Conservation (phyloP, 1,284 basidiomycete genomes). For the Inonotus hispidus region DNA sequence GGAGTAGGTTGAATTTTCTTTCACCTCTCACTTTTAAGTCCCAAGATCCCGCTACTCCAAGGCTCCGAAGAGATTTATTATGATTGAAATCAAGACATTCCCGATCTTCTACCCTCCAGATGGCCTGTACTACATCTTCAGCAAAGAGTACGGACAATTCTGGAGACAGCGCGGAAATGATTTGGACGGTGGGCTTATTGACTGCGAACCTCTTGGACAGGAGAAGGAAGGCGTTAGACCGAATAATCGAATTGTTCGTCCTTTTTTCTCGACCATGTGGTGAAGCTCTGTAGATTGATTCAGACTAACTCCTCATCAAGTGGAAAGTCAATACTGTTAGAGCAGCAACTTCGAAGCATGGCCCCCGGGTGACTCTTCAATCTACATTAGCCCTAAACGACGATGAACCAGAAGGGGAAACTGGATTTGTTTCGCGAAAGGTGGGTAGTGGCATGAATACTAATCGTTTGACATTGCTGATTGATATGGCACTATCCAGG, state of each 20-base stretch:
- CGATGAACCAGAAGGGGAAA: neutral
- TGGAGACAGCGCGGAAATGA: constrained; percentile 9
- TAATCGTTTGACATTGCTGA: neutral
- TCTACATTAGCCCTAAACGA: constrained; percentile 1
- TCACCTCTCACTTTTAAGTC: neutral
- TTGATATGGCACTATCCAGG: neutral
- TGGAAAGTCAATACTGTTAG: constrained; percentile 11
- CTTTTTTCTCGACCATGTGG: neutral
- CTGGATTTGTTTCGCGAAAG: constrained; percentile 16
- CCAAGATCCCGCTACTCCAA: neutral
- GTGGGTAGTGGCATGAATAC: neutral
- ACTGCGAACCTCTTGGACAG: constrained; percentile 10
- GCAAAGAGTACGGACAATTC: constrained; percentile 13
- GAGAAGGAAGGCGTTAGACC: neutral
- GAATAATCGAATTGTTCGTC: constrained; percentile 2
- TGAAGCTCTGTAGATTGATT: neutral
- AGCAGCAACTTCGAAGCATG: constrained; percentile 2
- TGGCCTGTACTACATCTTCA: constrained; percentile 15
- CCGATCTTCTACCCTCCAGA: constrained; percentile 16
- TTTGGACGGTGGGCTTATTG: constrained; percentile 5
- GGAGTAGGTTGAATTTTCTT: neutral
- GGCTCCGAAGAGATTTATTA: neutral
- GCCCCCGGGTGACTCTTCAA: constrained; percentile 12
- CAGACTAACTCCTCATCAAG: neutral
- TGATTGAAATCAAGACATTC: constrained; percentile 10